Evolutionary conservation across 1,284 basidiomycete genomes (phyloP).

Genomic region (Irpex sp.): DNA sequence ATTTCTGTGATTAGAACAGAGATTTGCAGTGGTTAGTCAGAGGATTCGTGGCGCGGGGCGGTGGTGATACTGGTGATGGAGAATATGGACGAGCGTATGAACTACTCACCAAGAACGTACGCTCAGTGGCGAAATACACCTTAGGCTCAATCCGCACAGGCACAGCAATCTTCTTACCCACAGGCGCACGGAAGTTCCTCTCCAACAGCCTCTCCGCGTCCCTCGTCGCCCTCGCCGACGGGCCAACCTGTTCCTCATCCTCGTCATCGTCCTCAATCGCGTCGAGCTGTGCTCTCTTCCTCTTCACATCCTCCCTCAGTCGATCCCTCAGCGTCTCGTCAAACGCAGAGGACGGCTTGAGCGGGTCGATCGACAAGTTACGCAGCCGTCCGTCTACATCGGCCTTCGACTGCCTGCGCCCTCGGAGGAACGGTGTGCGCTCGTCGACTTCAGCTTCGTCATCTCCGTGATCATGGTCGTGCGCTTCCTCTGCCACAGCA

Average conservation of each 20-base stretch:
- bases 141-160: constrained; percentile 97
- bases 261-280: constrained; percentile 31
- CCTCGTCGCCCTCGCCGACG: constrained; percentile 23
- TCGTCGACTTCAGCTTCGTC: constrained; percentile 36
- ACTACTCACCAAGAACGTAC: constrained; percentile 76
- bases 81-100: background rate
- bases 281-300: constrained; percentile 17
- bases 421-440: constrained; percentile 36
- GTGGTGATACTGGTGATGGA: background rate
- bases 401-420: constrained; percentile 19
- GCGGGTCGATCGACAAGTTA: constrained; percentile 75
- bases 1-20: constrained; percentile 56
- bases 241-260: constrained; percentile 35
- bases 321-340: constrained; percentile 76
- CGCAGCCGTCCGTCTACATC: constrained; percentile 26
- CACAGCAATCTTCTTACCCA: constrained; percentile 88
- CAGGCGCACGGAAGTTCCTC: constrained; percentile 76
- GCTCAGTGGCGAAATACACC: constrained; percentile 95
- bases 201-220: constrained; percentile 60
- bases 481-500: constrained; percentile 19
- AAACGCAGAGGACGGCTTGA: constrained; percentile 77
- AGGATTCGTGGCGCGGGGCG: background rate
- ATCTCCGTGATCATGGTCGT: constrained; percentile 27
- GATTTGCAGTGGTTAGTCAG: constrained; percentile 12
- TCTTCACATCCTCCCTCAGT: constrained; percentile 36